Base-by-base conservation (phyloP, 2,329 filamentous ascomycete species). In the Phaeosphaeriaceae sp. region DNA sequence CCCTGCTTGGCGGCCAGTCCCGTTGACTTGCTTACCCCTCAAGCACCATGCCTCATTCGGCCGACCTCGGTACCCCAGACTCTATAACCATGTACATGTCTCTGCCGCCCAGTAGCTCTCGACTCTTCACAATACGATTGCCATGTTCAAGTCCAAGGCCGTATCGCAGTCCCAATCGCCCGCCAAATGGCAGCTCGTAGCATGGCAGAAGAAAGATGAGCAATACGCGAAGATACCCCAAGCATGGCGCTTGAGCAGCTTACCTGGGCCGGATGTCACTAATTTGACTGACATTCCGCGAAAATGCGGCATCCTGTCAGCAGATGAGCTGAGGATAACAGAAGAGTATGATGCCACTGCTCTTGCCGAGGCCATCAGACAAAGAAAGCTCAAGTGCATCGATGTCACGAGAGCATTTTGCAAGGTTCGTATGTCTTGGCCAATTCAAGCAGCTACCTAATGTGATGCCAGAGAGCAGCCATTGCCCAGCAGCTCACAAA, bases 291-390 rank as follows among this genome's bases (percentile, higher is more conserved):
- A 81, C 25, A 73, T 87, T 10, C 85, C 85, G 2, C 76, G 80
- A n/a, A 76, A 76, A 50, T 84, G 84, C 63, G 84, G 84, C 0
- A 68, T 88, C 6, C 74, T 88, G 22, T 81, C 71, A 1, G n/a
- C 71, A 0, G 68, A 78, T 5, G 85, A 89, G 60, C 68, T 88
- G 20, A 70, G 76, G 0, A 86, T 88, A 49, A 88, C 86, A 0
- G 85, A 87, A 61, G 66, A 78, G 0, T 83, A 82, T 60, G 82
- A 86, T 69, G 81, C 81, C 9, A 77, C 77, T 5, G 70, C 65
- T 15, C 62, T 82, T 48, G 70, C 77, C 1, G 63, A 73, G 21
- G 74, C 72, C 5, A 75, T 83, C 17, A 63, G 72, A 21, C 67
- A 58, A 5, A 71, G 73, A 15, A 66, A 68, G 49, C 53, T 81